Percentiles rank a stretch among this genome's conserved stretches.
These are phyloP conservation scores for Hyaloperonospora brassicae DNA, from an alignment of 352 stramenopile genomes.

Conservation along the genomic window DNA sequence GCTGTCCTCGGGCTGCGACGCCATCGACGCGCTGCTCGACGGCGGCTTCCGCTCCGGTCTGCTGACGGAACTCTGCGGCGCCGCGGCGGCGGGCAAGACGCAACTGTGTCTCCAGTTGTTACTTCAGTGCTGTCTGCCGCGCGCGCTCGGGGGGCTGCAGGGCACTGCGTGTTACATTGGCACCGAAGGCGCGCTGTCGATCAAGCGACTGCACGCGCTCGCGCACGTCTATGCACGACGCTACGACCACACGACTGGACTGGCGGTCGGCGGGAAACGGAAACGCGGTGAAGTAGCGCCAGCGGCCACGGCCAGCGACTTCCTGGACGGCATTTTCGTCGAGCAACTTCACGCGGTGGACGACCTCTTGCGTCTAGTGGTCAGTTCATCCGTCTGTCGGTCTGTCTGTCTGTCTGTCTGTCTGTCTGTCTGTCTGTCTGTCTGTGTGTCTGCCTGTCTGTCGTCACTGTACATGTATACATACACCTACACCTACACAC, in stretches of 20 bases:
- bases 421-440: too few relatives aligned
- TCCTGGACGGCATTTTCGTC: conserved; percentile 73
- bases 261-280: conserved; percentile 32
- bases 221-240: conserved; percentile 38
- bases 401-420: too few relatives aligned
- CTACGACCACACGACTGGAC: conserved; percentile 29
- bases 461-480: too few relatives aligned
- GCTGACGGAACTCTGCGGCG: conserved; percentile 67
- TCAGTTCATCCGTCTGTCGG: too few relatives aligned
- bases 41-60: conserved; percentile 64
- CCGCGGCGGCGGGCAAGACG: conserved; percentile 61
- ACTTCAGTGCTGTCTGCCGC: too few relatives aligned
- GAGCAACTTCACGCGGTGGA: conserved; percentile 68
- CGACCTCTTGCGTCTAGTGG: conserved; percentile 56
- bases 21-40: conserved; percentile 44
- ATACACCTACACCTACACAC: too few relatives aligned
- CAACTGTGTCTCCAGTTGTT: too few relatives aligned
- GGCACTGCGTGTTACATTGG: too few relatives aligned
- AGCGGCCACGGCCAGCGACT: conserved; percentile 22
- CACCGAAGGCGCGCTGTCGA: too few relatives aligned
- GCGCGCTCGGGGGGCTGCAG: too few relatives aligned
- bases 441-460: too few relatives aligned
- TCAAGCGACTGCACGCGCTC: too few relatives aligned
- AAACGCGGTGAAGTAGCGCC: conserved; percentile 29
- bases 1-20: conserved; percentile 46